Conservation (phyloP, 768 basidiomycete species). For the Clitopilus passeckerianus region DNA sequence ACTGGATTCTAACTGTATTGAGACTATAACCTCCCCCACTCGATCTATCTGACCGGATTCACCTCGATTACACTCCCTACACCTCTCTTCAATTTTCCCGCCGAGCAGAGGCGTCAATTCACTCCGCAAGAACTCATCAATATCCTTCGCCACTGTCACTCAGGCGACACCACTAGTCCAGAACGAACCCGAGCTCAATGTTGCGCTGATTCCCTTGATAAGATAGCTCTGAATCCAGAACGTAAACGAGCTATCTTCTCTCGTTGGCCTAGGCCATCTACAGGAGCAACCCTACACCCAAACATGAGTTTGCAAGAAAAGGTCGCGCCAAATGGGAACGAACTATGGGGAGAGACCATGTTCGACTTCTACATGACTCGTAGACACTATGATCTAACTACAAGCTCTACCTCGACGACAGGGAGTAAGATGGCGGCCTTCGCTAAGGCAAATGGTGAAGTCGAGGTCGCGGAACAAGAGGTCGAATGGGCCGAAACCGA, state of each 20-base stretch:
- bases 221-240: neutral
- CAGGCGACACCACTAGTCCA: neutral
- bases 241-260: constrained; percentile 8
- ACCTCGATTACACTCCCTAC: neutral
- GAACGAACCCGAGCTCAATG: neutral
- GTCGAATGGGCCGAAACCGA: constrained; percentile 30
- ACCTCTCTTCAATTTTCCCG: neutral
- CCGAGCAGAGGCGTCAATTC: neutral
- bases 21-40: neutral
- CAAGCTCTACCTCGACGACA: constrained; percentile 20
- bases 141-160: neutral
- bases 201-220: neutral
- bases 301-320: constrained; percentile 19
- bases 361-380: constrained; percentile 32
- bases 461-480: constrained; percentile 23
- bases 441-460: constrained; percentile 29
- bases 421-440: constrained; percentile 31
- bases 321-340: constrained; percentile 20
- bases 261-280: constrained; percentile 10
- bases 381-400: constrained; percentile 15
- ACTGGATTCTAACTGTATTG: no score
- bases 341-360: constrained; percentile 38
- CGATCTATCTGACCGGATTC: neutral
- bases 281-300: constrained; percentile 8
- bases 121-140: neutral